Base-by-base conservation (phyloP, 768 basidiomycete genomes). In the Dacryopinax primogenitus region DNA sequence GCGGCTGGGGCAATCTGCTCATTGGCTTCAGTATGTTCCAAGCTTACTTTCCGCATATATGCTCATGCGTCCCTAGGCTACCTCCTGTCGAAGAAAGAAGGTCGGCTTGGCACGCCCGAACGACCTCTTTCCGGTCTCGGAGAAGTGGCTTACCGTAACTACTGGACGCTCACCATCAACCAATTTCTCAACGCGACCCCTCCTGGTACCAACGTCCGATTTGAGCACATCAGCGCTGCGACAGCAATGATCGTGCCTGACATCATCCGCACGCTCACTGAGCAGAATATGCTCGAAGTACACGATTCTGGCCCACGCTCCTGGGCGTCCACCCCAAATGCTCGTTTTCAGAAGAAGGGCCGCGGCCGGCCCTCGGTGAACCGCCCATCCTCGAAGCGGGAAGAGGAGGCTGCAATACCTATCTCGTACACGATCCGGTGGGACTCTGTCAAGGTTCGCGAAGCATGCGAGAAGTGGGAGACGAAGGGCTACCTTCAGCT, bases 1-100 rank as follows among this genome's bases (percentile, higher is more conserved):
- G 88, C 75, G 96, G 96, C 0, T 99, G 95, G 94, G 96, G 96
- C 13, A 92, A 92, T 75, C 81, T 92, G 64, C 81, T 99, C 70
- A 98, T 99, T 70, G 96, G 98, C 76, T 98, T 99, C 77, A 99
- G 95, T 97, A 73, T 72, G 92, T 82, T 2, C 37, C 36, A n/a
- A 36, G 63, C 62, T 26, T 63, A 45, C 9, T 7, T 30, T 16
- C 61, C 26, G 63, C n/a, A 26, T 33, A 34, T 58, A 11, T 12
- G n/a, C 64, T 41, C 13, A n/a, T 33, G 15, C 63, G 35, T 6
- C 30, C 28, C 6, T 68, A 98, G 95, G 96, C 76, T 99, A 96
- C 77, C 79, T 96, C 7, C 77, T 99, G 69, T 96, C 94, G 6
- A 95, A 90, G 80, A 96, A 96, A 72, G 96, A 99, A 74, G 85